Conservation (phyloP, 352 stramenopile species). For the Phytophthora syringae region DNA sequence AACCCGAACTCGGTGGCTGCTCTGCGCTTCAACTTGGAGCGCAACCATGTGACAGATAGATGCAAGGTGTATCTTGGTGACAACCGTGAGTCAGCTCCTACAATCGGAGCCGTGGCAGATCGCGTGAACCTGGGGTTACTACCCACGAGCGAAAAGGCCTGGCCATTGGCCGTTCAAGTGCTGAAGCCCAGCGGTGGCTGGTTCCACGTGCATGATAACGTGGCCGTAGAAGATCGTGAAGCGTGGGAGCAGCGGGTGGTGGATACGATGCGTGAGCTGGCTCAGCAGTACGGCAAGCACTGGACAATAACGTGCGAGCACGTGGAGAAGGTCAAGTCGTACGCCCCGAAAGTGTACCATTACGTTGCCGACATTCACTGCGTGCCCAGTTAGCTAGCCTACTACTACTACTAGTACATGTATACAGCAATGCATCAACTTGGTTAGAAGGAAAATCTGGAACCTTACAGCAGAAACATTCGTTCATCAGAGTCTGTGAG, state of each 20-base stretch:
- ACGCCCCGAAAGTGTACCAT: constrained; percentile 91
- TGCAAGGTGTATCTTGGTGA: constrained; percentile 90
- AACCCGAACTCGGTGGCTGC: constrained; percentile 93
- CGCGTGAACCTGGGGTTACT: constrained; percentile 95
- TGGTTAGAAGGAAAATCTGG: too few species aligned
- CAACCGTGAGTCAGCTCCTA: constrained; percentile 83
- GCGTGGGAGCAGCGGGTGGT: constrained; percentile 79
- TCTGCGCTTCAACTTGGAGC: constrained; percentile 91
- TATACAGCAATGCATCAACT: too few species aligned
- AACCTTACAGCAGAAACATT: too few species aligned
- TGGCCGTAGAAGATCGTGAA: constrained; percentile 84
- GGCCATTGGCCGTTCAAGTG: constrained; percentile 91
- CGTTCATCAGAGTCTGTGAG: too few species aligned
- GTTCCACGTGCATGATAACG: constrained; percentile 97
- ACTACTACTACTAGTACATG: too few species aligned
- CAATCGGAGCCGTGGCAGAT: constrained; percentile 85
- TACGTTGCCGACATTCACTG: constrained; percentile 88
- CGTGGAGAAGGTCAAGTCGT: constrained; percentile 93
- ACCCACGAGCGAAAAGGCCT: constrained; percentile 95
- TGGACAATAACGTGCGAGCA: constrained; percentile 87
- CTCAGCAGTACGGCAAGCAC: constrained; percentile 46
- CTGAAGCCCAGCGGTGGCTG: constrained; percentile 90
- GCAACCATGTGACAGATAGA: constrained; percentile 89
- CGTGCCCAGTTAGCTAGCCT: constrained; percentile 21
- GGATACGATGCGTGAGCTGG: constrained; percentile 55